A percentile compares a stretch with the other conserved stretches of the same genome.
Conservation (phyloP, 1,284 basidiomycete genomes). For the Coniferiporia sulphurascens region DNA sequence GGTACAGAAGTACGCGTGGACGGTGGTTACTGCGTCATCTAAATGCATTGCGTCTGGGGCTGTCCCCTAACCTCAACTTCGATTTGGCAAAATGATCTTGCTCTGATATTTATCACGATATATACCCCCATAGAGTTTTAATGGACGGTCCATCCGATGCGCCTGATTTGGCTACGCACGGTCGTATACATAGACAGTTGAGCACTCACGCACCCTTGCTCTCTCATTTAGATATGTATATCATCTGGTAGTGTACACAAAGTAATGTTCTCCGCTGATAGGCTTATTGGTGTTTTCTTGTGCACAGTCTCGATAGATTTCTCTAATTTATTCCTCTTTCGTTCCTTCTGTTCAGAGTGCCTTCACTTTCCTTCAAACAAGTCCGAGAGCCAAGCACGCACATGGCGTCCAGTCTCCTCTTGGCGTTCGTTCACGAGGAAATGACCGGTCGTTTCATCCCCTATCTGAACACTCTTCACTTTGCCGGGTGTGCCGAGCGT, state of each 20-base stretch:
- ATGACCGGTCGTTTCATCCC: conserved; percentile 24
- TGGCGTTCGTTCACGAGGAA: conserved; percentile 25
- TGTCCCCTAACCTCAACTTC: not conserved
- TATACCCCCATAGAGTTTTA: not conserved
- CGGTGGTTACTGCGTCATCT: conserved; percentile 77
- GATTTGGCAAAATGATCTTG: not conserved
- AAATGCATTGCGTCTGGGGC: conserved; percentile 21
- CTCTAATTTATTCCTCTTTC: conserved; percentile 3
- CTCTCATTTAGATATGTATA: not conserved
- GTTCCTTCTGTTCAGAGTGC: not conserved
- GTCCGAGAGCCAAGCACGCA: conserved; percentile 19
- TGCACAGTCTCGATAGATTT: not conserved
- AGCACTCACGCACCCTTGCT: not conserved
- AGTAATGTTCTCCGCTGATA: not conserved
- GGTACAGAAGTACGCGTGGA: conserved; percentile 82
- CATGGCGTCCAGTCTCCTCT: conserved; percentile 19
- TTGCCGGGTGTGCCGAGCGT: conserved; percentile 18
- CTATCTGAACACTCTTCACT: conserved; percentile 20
- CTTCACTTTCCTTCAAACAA: conserved; percentile 1
- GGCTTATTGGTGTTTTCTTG: not conserved
- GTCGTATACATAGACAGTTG: not conserved
- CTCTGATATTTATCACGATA: not conserved
- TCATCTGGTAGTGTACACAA: conserved; percentile 2
- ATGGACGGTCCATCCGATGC: not conserved
- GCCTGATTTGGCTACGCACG: not conserved